These are phyloP conservation scores for Hanseniaspora gamundiae DNA, from an alignment of 1,139 yeast species.

Conservation along the genomic window DNA sequence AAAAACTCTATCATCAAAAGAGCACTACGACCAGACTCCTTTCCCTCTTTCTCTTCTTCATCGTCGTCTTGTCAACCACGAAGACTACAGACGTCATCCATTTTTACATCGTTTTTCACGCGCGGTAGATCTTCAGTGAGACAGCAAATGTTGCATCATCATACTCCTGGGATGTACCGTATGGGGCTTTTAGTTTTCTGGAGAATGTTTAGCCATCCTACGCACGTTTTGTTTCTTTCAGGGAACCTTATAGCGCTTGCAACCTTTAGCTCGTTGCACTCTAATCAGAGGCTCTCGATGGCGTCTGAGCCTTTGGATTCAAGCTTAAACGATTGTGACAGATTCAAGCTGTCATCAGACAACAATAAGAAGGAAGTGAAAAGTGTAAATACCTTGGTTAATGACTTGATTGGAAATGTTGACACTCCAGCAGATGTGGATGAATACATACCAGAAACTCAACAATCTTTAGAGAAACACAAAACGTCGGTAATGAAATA, in stretches of 20 bases:
- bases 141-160: too few species aligned
- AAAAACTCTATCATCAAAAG: too few species aligned
- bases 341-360: background rate
- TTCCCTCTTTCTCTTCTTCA: too few species aligned
- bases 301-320: background rate
- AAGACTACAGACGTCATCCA: background rate
- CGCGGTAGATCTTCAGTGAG: too few species aligned
- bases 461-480: background rate
- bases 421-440: background rate
- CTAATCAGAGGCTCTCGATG: background rate
- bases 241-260: conserved; percentile 1
- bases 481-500: background rate
- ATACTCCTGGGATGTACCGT: background rate
- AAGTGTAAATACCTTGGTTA: background rate
- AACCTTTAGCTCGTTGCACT: background rate
- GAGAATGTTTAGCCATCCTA: background rate
- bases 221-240: background rate
- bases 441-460: background rate
- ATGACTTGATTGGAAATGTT: background rate
- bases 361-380: background rate
- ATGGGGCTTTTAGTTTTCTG: background rate
- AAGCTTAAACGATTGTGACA: too few species aligned
- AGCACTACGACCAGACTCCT: too few species aligned
- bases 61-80: background rate
- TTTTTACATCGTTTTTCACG: background rate